These are phyloP conservation scores for Aspergillus vadensis DNA, from an alignment of 2,329 filamentous ascomycete genomes.

Conservation along the genomic window DNA sequence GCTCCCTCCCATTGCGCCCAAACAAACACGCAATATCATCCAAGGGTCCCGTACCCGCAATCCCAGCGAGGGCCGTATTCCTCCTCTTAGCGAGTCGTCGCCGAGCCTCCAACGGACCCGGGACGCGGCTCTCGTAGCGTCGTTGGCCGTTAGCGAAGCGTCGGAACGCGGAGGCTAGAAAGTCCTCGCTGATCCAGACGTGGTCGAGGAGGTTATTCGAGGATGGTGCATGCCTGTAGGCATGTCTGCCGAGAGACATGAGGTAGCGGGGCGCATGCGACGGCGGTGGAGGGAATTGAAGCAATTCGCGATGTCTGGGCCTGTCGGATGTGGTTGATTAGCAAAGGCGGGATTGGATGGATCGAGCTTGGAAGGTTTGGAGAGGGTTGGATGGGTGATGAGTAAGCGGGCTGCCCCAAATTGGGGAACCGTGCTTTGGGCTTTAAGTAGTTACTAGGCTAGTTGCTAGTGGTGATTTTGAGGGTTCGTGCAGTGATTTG, in stretches of 20 bases:
- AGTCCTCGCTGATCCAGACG: slow-evolving; percentile 51
- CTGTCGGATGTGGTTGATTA: slow-evolving; percentile 14
- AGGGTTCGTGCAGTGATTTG: too few relatives aligned
- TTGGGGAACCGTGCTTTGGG: neutral
- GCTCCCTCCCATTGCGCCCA: slow-evolving; percentile 43
- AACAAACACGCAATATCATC: slow-evolving; percentile 47
- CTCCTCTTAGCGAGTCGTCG: slow-evolving; percentile 57
- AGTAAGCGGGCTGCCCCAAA: slow-evolving; percentile 22
- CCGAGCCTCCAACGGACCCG: slow-evolving; percentile 64
- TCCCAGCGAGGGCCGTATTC: slow-evolving; percentile 53
- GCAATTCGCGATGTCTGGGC: slow-evolving; percentile 20
- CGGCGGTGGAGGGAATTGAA: slow-evolving; percentile 7
- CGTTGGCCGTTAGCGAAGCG: slow-evolving; percentile 49
- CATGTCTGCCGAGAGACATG: slow-evolving; percentile 49
- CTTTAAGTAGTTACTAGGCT: too few relatives aligned
- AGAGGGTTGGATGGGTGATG: slow-evolving; percentile 21
- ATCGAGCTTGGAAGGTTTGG: slow-evolving; percentile 1
- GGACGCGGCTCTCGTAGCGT: slow-evolving; percentile 62
- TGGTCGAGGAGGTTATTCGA: slow-evolving; percentile 34
- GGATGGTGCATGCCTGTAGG: slow-evolving; percentile 41
- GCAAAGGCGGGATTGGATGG: slow-evolving; percentile 4
- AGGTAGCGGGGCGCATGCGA: slow-evolving; percentile 23
- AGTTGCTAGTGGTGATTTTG: too few relatives aligned
- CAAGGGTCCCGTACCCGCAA: slow-evolving; percentile 28
- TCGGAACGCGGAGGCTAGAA: slow-evolving; percentile 51